Conservation (phyloP, 495 filamentous ascomycete species). For the Physcia stellaris region DNA sequence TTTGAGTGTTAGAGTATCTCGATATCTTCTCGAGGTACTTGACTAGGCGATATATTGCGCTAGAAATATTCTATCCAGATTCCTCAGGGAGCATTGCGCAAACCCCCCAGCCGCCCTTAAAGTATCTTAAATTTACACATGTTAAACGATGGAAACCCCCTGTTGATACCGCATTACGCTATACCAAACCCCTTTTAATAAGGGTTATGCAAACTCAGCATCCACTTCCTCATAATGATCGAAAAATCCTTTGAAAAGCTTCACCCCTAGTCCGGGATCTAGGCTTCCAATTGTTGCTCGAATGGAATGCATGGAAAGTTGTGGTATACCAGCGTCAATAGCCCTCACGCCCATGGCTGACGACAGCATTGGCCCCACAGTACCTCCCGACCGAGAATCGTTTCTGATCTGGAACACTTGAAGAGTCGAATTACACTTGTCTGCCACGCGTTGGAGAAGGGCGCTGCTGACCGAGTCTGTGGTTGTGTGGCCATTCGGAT, state of each 20-base stretch:
- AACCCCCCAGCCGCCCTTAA: no score
- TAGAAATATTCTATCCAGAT: no score
- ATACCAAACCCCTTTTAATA: no score
- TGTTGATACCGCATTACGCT: no score
- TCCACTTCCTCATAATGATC: constrained; percentile 82
- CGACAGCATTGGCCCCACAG: constrained; percentile 87
- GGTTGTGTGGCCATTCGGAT: constrained; percentile 86
- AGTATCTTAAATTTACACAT: no score
- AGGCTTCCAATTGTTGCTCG: constrained; percentile 76
- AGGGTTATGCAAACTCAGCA: constrained; percentile 54
- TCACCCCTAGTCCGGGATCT: constrained; percentile 80
- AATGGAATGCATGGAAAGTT: constrained; percentile 90
- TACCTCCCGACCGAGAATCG: constrained; percentile 75
- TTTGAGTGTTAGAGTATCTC: no score
- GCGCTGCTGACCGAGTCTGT: constrained; percentile 72
- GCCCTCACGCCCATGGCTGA: constrained; percentile 68
- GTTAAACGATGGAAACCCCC: no score
- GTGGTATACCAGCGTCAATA: constrained; percentile 81
- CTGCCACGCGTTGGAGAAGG: constrained; percentile 60
- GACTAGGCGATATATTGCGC: no score
- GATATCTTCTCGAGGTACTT: no score
- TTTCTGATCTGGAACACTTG: constrained; percentile 95
- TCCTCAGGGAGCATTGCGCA: no score
- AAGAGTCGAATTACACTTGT: constrained; percentile 50
- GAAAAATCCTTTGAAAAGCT: constrained; percentile 81